phyloP scores from a whole-genome alignment of 768 basidiomycete genomes.

The Lactarius quietus region DNA sequence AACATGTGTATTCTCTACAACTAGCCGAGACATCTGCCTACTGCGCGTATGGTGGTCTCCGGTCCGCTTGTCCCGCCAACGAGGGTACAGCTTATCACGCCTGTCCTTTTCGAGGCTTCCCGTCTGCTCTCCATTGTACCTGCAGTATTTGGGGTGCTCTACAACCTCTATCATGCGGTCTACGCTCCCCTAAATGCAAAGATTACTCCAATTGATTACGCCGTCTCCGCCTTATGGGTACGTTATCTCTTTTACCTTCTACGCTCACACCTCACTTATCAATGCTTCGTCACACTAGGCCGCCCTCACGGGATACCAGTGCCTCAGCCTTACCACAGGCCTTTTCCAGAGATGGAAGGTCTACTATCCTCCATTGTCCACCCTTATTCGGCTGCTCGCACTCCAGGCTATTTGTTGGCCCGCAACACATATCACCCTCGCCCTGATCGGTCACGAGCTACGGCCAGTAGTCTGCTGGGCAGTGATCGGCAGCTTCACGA shows the following conservation, averaged over 20 bases:
- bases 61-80: slow-evolving; percentile 48
- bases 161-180: slow-evolving; percentile 55
- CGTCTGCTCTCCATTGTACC: slow-evolving; percentile 71
- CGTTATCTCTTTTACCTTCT: slow-evolving; percentile 25
- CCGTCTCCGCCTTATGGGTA: slow-evolving; percentile 72
- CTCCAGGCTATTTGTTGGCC: slow-evolving; percentile 98
- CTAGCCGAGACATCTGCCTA: slow-evolving; percentile 61
- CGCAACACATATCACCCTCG: slow-evolving; percentile 81
- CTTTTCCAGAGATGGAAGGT: slow-evolving; percentile 86
- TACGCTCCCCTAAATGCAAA: slow-evolving; percentile 39
- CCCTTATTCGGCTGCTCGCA: slow-evolving; percentile 87
- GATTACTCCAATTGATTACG: slow-evolving; percentile 54
- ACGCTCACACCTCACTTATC: not conserved
- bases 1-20: slow-evolving; percentile 1
- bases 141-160: slow-evolving; percentile 60
- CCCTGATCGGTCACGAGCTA: slow-evolving; percentile 59
- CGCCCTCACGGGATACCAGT: slow-evolving; percentile 84
- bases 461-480: slow-evolving; percentile 90
- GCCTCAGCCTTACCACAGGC: slow-evolving; percentile 82
- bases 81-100: slow-evolving; percentile 46
- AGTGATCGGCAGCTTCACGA: slow-evolving; percentile 85
- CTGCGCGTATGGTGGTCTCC: slow-evolving; percentile 55
- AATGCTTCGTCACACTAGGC: slow-evolving; percentile 53
- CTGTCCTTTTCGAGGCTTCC: slow-evolving; percentile 65
- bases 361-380: slow-evolving; percentile 85